Conservation (phyloP, 2,329 filamentous ascomycete genomes). For the Apiospora aurea region DNA sequence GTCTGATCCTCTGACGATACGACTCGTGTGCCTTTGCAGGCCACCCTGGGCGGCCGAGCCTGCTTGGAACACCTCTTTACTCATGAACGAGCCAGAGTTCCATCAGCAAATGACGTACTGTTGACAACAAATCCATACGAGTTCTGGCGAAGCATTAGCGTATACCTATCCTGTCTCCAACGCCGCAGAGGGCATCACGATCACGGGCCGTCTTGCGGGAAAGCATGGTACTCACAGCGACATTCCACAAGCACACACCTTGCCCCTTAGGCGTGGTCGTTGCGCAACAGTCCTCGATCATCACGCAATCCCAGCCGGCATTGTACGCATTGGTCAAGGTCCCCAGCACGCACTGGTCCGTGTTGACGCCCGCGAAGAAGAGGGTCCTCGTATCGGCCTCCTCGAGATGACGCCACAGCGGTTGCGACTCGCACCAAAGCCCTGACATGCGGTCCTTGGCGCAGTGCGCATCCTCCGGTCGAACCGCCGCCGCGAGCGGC, state of each 20-base stretch:
- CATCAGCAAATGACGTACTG: constrained; percentile 24
- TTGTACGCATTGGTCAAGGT: constrained; percentile 63
- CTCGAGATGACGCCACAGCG: constrained; percentile 50
- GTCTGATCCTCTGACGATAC: not conserved
- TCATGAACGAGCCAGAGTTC: constrained; percentile 8
- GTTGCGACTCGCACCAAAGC: constrained; percentile 55
- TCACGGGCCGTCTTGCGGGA: not conserved
- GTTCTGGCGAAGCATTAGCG: constrained; percentile 22
- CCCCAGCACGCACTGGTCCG: constrained; percentile 66
- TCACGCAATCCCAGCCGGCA: constrained; percentile 61
- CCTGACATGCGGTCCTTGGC: constrained; percentile 67
- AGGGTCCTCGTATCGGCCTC: constrained; percentile 53
- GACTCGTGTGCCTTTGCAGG: not conserved
- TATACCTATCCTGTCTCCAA: not conserved
- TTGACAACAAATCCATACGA: constrained; percentile 28
- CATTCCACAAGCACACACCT: constrained; percentile 45
- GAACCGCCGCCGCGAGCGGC: constrained; percentile 48
- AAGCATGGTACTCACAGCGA: constrained; percentile 42
- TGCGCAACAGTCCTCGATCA: constrained; percentile 60
- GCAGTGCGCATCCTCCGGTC: constrained; percentile 55
- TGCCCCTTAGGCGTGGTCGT: constrained; percentile 53
- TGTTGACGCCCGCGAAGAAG: constrained; percentile 66
- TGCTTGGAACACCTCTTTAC: not conserved
- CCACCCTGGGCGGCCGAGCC: not conserved
- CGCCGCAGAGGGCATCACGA: constrained; percentile 21